Evolutionary conservation across 345 rosid genomes (phyloP), one percentile per base, ranked within the genome.

Genomic region (Populus deltoides): DNA sequence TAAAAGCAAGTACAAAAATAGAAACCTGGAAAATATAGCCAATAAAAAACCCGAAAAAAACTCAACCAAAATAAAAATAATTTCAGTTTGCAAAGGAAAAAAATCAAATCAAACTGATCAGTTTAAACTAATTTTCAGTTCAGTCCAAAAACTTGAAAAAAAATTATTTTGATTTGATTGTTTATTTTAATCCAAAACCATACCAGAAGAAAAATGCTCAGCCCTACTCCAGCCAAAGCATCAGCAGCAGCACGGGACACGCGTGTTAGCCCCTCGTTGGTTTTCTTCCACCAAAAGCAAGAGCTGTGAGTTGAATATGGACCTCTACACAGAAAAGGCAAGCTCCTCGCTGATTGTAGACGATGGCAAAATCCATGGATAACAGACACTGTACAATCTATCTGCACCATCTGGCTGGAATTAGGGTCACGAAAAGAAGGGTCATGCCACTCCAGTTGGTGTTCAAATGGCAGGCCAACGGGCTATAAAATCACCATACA

Each of bases 11-110:
- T 33, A 33, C 0, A 33, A 33, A 0, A 33, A 33, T 33, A 33
- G 4, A 33, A 4, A 33, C 36, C 36, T 33, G 6, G 5, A 33
- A 33, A 33, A 33, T 33, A 33, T 33, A 4, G 0, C 36, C 6
- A 33, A 0, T 33, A 33, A 4, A 33, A 33, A 33, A 0, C 5
- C 0, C 6, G 0, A 0, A 33, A 33, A 33, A 4, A 0, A 33
- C 36, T 0, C 6, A 4, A 33, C 5, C 36, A 33, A 33, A 33
- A 27, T 27, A 27, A 27, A 27, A 27, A 31, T 31, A 33, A 4
- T 33, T 33, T 0, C 5, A 33, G 5, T 33, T 33, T 33, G 0
- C 0, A 33, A 4, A 33, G 6, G 0, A 33, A 4, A 33, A 33
- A 33, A 33, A 33, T 5, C 6, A 33, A 33, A 31, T 31, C 33